A percentile compares a stretch with the other conserved stretches of the same genome.
These are phyloP conservation scores for Ciborinia camelliae DNA, from an alignment of 2,329 filamentous ascomycete species.

Conservation along the genomic window DNA sequence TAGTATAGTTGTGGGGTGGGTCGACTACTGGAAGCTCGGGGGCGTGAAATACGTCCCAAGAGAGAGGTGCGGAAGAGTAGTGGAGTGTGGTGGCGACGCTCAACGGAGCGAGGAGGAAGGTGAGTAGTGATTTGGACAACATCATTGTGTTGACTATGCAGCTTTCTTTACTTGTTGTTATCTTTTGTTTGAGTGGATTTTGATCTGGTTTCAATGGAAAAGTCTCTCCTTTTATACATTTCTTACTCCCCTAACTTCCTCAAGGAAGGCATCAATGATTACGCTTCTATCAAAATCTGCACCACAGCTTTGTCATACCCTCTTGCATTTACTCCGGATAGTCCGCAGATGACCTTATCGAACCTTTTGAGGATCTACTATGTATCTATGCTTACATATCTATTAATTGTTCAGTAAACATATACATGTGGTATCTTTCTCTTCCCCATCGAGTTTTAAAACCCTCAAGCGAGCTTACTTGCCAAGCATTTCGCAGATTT, in stretches of 20 bases:
- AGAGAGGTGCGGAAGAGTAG: background rate
- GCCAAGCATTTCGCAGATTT: background rate
- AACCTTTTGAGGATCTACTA: background rate
- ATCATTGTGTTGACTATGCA: background rate
- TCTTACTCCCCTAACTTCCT: background rate
- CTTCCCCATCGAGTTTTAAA: background rate
- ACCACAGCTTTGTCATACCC: background rate
- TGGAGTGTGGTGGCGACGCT: background rate
- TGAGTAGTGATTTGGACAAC: background rate
- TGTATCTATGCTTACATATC: background rate
- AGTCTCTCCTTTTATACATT: background rate
- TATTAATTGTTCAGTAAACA: background rate
- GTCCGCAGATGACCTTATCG: too few species aligned
- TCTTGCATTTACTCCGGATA: background rate
- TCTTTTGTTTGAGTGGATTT: background rate
- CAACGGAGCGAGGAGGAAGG: background rate
- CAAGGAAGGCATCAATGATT: background rate
- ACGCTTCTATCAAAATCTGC: too few species aligned
- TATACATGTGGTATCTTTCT: too few species aligned
- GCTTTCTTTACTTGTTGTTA: background rate
- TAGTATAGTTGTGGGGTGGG: background rate
- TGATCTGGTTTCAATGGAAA: too few species aligned
- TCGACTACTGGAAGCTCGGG: background rate
- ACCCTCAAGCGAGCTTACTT: background rate
- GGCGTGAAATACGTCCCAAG: conserved; percentile 3